Conservation (phyloP, 1,139 yeast genomes). For the Zygosaccharomyces sapae region DNA sequence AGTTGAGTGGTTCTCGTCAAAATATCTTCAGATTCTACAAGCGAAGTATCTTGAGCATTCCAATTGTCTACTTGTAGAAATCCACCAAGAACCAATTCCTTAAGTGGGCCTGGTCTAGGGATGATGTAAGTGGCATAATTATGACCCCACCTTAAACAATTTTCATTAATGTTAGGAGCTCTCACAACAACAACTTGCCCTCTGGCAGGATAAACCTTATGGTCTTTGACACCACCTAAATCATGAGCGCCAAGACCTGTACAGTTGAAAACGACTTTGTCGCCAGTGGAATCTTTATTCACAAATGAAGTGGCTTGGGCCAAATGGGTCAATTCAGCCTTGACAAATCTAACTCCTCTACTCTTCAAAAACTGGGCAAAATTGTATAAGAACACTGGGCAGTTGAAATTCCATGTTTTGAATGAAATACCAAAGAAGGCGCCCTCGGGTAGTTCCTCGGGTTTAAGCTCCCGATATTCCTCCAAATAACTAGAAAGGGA, state of each 20-base stretch:
- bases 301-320: slow-evolving; percentile 45
- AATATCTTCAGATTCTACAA: slow-evolving; percentile 54
- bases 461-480: slow-evolving; percentile 40
- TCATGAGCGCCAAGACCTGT: slow-evolving; percentile 60
- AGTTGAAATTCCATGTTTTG: slow-evolving; percentile 62
- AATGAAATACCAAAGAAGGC: slow-evolving; percentile 51
- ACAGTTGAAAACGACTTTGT: slow-evolving; percentile 55
- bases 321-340: slow-evolving; percentile 47
- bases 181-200: slow-evolving; percentile 65
- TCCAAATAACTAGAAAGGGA: slow-evolving; percentile 47
- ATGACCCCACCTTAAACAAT: slow-evolving; percentile 49
- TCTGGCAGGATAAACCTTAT: slow-evolving; percentile 54
- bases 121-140: slow-evolving; percentile 60
- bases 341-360: slow-evolving; percentile 48
- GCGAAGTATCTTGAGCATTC: slow-evolving; percentile 50
- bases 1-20: slow-evolving; percentile 51
- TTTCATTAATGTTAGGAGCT: slow-evolving; percentile 53
- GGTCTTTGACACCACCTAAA: slow-evolving; percentile 56
- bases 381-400: slow-evolving; percentile 53
- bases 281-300: slow-evolving; percentile 35
- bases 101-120: slow-evolving; percentile 60
- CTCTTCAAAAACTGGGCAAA: slow-evolving; percentile 42
- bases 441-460: slow-evolving; percentile 44
- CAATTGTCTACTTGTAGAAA: slow-evolving; percentile 56
- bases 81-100: slow-evolving; percentile 66